Evolutionary conservation across 2,329 filamentous ascomycete genomes (phyloP), one percentile per base, ranked within the genome.

Genomic region (Harringtonia aguacate): DNA sequence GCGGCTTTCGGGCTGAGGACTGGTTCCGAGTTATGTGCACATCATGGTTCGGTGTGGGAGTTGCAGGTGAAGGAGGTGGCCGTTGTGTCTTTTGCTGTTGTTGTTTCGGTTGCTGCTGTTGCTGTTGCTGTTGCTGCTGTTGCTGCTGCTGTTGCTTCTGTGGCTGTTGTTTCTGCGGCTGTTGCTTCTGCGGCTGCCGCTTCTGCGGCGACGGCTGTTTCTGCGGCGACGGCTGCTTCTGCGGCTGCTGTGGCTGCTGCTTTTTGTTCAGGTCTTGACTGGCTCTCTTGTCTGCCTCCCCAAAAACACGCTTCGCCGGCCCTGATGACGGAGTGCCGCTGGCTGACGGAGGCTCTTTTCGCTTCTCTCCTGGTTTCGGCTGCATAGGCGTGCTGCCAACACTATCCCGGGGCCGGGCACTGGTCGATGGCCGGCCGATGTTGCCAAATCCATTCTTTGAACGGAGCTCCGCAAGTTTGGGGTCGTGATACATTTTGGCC

Each of bases 401-500:
- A 27, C 7, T 7, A 27, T 27, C 24, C 24, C 24, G 24, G 55
- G 29, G 53, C 52, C 31, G 41, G 4, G 22, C 30, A 8, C 53
- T 52, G 18, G 62, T 60, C 48, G 49, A 64, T 0, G 75, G 75
- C 1, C 75, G 63, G 8, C 75, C 75, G 8, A 78, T 77, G 49
- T 72, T 77, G 39, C 73, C 71, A 47, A 70, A 75, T 0, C 75
- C 75, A 46, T 71, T 69, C 57, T 73, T 72, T 21, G 61, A 57
- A 8, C 75, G 65, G 9, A 77, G 57, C 2, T 61, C 56, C 14
- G 65, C 61, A 2, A 77, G 57, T 53, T 76, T 77, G 0, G 60
- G 57, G 50, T 79, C 75, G 50, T 75, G 71, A 48, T 78, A 79
- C 18, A 78, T 66, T 50, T 73, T 66, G 41, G 73, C 68, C 2